Conservation (phyloP, 75 land plant genomes). For the Pinus tabuliformis region DNA sequence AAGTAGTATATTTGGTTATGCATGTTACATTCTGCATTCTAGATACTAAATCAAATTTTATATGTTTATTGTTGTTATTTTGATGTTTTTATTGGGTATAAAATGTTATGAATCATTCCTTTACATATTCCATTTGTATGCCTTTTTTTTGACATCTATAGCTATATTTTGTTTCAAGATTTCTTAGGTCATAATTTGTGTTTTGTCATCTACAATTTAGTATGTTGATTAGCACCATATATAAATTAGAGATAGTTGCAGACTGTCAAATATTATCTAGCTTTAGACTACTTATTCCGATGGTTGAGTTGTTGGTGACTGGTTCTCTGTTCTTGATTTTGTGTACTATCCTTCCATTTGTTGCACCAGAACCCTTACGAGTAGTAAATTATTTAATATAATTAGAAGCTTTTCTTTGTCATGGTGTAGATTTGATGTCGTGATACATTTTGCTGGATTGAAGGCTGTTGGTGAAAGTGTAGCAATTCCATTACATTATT, state of each 20-base stretch:
- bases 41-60: not conserved
- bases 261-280: not conserved
- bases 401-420: not conserved
- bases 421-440: conserved; percentile 85
- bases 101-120: not conserved
- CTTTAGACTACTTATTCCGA: not conserved
- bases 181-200: not conserved
- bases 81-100: not conserved
- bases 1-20: conserved; percentile 6
- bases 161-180: not conserved
- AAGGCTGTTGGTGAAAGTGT: conserved; percentile 99
- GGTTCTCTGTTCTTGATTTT: not conserved
- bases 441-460: conserved; percentile 93
- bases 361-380: not conserved
- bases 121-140: not conserved
- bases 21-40: not conserved
- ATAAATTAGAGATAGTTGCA: not conserved
- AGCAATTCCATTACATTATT: conserved; percentile 63
- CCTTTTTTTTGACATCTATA: not conserved
- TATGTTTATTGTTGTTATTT: not conserved
- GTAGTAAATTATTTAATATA: not conserved
- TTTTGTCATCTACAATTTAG: not conserved
- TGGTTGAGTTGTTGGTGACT: not conserved
- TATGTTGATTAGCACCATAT: not conserved
- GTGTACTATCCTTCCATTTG: not conserved